Percentiles rank a stretch among this genome's conserved stretches.
These are phyloP conservation scores for Fistulinella prunicolor DNA, from an alignment of 768 basidiomycete species.

Conservation along the genomic window DNA sequence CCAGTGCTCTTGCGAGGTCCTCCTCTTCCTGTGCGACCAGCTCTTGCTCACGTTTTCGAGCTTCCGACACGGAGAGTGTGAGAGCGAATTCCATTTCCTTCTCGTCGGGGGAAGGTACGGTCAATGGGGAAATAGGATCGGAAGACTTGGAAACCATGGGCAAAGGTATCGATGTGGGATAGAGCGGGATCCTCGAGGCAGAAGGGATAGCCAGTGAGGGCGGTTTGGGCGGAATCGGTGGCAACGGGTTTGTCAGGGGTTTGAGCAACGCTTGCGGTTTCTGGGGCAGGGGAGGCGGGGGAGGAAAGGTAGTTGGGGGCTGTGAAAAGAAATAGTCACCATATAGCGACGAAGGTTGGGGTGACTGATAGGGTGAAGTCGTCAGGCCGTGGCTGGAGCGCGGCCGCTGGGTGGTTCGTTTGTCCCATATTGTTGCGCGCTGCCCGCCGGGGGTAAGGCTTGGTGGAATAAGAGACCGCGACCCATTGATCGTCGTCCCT, in stretches of 20 bases:
- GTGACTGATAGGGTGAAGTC: slow-evolving; percentile 8
- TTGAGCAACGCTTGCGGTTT: slow-evolving; percentile 26
- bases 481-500: not conserved
- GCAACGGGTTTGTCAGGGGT: slow-evolving; percentile 35
- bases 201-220: slow-evolving; percentile 10
- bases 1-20: slow-evolving; percentile 61
- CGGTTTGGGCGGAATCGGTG: slow-evolving; percentile 44
- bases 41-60: slow-evolving; percentile 25
- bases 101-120: slow-evolving; percentile 35
- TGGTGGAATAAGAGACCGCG: slow-evolving; percentile 18
- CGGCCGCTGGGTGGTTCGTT: slow-evolving; percentile 6
- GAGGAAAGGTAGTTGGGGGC: slow-evolving; percentile 16
- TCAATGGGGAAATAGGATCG: too few relatives aligned
- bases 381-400: slow-evolving; percentile 10
- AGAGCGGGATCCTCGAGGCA: slow-evolving; percentile 29
- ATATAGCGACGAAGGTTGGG: slow-evolving; percentile 21
- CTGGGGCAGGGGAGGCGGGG: slow-evolving; percentile 32
- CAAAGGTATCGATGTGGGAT: slow-evolving; percentile 32
- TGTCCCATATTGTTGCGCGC: slow-evolving; percentile 23
- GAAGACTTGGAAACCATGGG: slow-evolving; percentile 3
- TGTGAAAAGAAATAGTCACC: slow-evolving; percentile 27
- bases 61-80: slow-evolving; percentile 44
- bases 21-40: slow-evolving; percentile 51
- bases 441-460: slow-evolving; percentile 24
- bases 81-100: slow-evolving; percentile 48